phyloP scores from a whole-genome alignment of 2,329 filamentous ascomycete species.

The Colletotrichum noveboracense region DNA sequence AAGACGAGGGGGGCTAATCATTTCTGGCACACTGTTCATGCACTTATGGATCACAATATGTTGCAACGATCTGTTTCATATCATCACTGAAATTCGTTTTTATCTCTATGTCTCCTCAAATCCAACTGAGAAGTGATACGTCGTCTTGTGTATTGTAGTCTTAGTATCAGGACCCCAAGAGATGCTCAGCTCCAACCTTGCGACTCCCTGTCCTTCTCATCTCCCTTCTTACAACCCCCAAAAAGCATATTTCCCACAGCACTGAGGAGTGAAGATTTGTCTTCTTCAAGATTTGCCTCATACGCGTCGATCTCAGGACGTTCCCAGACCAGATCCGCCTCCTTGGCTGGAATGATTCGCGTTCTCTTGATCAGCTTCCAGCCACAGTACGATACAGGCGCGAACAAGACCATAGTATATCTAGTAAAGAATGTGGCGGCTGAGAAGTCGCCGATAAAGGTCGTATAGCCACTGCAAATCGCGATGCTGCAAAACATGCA shows the following conservation, averaged over 20 bases:
- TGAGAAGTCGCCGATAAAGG: slow-evolving; percentile 62
- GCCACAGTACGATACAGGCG: slow-evolving; percentile 57
- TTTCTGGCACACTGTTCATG: background rate
- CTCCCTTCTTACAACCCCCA: background rate
- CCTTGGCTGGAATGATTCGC: slow-evolving; percentile 53
- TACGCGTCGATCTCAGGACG: slow-evolving; percentile 62
- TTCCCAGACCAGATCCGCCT: slow-evolving; percentile 66
- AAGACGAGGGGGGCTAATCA: background rate
- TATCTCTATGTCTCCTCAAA: background rate
- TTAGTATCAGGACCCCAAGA: background rate
- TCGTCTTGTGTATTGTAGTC: background rate
- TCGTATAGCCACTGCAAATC: slow-evolving; percentile 64
- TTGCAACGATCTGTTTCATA: background rate
- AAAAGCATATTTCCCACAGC: background rate
- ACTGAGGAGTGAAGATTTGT: background rate
- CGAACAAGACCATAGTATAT: slow-evolving; percentile 67
- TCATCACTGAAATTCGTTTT: background rate
- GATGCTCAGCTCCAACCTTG: background rate
- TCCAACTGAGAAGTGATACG: background rate
- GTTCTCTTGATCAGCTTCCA: slow-evolving; percentile 69
- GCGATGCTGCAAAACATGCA: slow-evolving; percentile 66
- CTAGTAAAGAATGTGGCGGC: slow-evolving; percentile 66
- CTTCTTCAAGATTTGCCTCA: slow-evolving; percentile 37
- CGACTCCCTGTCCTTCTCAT: background rate
- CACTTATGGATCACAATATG: background rate